Evolutionary conservation across 768 basidiomycete species (phyloP), one percentile per base, ranked within the genome.

Genomic region (Termitomyces sp.): DNA sequence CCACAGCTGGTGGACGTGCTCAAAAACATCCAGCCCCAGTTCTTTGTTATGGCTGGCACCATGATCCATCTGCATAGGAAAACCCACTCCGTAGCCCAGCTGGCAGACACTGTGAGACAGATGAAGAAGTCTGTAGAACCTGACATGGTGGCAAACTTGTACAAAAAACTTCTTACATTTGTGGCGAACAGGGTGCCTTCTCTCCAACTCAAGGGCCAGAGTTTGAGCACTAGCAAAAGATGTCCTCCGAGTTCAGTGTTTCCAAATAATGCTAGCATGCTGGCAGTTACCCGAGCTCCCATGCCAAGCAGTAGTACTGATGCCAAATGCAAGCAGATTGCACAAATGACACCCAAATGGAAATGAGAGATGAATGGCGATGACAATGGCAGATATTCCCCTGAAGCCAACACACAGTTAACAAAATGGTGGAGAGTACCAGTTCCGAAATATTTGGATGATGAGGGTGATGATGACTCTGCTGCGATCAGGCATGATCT

Each of bases 21-120:
- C 2, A 25, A 41, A 2, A 44, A 49, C 54, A 68, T 79, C 5
- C 70, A 76, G 9, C 74, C 78, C 1, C 70, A 75, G 40, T 77
- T 78, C 56, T 77, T 79, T 60, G 72, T 81, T 54, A 75, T 76
- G 71, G 67, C 73, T 0, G 72, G 67, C 19, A 69, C 74, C 54
- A 63, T 81, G 59, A 73, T 83, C 19, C 66, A 69, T 53, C 53
- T 72, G 40, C 68, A 74, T 59, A 66, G 70, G 37, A 40, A 63
- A 40, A 61, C 50, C 3, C 51, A 75, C 6, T 72, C 73, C 0
- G 66, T 76, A 30, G 64, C 66, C 2, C 78, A 81, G 54, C 68
- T 81, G 34, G 72, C 76, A 9, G 70, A 72, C 16, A 77, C 77
- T 0, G 69, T 81, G 46, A 65, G 63, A 35, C 66, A 69, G 57